A percentile compares a stretch with the other conserved stretches of the same genome.
These are phyloP conservation scores for Eucalyptus guilfoylei DNA, from an alignment of 345 rosid genomes.

Conservation along the genomic window DNA sequence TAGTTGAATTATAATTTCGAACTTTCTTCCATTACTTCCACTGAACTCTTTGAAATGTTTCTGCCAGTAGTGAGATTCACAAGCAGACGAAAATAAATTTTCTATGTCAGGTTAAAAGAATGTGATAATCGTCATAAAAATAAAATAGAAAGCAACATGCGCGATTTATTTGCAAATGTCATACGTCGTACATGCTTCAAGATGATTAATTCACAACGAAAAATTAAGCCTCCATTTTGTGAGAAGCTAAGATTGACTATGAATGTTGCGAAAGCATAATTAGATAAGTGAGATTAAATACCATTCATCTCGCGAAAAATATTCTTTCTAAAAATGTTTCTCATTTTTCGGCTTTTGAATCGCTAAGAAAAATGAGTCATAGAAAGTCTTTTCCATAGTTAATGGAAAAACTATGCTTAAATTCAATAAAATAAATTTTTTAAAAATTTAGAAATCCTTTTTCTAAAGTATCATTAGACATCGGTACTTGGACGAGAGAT, in stretches of 20 bases:
- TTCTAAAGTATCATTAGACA: background rate
- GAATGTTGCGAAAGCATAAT: background rate
- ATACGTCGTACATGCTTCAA: background rate
- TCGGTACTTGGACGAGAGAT: background rate
- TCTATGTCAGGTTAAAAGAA: background rate
- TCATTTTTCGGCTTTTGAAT: background rate
- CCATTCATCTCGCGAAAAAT: background rate
- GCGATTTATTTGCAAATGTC: background rate
- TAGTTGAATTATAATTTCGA: too few relatives aligned
- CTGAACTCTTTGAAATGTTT: background rate
- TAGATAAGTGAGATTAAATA: background rate
- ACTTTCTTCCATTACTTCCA: background rate
- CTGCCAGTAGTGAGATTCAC: background rate
- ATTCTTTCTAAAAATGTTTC: background rate
- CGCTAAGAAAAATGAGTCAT: background rate
- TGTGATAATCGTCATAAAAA: background rate
- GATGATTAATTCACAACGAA: background rate
- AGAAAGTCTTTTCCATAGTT: background rate
- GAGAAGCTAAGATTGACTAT: background rate
- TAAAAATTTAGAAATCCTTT: background rate
- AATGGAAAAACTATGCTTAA: background rate
- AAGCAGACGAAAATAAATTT: background rate
- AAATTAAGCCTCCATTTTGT: background rate
- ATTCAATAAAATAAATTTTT: background rate
- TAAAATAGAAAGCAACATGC: background rate